phyloP scores from a whole-genome alignment of 805 yeast genomes.

The Wickerhamomyces alni region DNA sequence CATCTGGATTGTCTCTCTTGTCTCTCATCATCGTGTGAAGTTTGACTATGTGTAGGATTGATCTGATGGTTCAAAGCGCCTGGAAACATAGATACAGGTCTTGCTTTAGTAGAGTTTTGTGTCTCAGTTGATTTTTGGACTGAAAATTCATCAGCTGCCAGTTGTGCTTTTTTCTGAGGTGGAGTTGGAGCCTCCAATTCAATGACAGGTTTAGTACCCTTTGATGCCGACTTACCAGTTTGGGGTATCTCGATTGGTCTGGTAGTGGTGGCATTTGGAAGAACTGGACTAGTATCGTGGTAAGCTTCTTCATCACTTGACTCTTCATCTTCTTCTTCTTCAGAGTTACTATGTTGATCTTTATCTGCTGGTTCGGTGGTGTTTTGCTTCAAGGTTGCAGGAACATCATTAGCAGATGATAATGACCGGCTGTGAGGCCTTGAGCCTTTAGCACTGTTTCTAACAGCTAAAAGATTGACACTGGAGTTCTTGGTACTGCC shows the following conservation, averaged over 20 bases:
- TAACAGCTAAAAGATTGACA: constrained; percentile 12
- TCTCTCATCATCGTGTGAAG: constrained; percentile 13
- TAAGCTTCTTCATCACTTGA: constrained; percentile 4
- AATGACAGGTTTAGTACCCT: background rate
- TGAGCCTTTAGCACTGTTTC: constrained; percentile 10
- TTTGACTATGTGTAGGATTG: background rate
- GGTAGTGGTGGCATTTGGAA: background rate
- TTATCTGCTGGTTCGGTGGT: background rate
- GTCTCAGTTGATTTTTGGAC: background rate
- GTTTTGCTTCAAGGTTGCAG: constrained; percentile 30
- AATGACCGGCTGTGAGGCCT: constrained; percentile 36
- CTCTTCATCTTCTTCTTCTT: constrained; percentile 4
- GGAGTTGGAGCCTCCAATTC: background rate
- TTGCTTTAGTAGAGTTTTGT: background rate
- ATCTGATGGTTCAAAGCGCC: constrained; percentile 6
- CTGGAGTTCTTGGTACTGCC: constrained; percentile 10
- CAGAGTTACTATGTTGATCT: constrained; percentile 2
- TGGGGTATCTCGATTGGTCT: constrained; percentile 9
- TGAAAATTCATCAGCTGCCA: constrained; percentile 1
- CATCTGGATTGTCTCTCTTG: constrained; percentile 25
- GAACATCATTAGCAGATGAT: constrained; percentile 39
- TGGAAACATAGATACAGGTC: constrained; percentile 21
- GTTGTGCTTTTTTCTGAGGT: background rate
- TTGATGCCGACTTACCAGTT: too few species aligned
- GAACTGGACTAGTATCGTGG: background rate